phyloP scores from a whole-genome alignment of 331 rosid genomes.

The Erythrophleum ivorense region DNA sequence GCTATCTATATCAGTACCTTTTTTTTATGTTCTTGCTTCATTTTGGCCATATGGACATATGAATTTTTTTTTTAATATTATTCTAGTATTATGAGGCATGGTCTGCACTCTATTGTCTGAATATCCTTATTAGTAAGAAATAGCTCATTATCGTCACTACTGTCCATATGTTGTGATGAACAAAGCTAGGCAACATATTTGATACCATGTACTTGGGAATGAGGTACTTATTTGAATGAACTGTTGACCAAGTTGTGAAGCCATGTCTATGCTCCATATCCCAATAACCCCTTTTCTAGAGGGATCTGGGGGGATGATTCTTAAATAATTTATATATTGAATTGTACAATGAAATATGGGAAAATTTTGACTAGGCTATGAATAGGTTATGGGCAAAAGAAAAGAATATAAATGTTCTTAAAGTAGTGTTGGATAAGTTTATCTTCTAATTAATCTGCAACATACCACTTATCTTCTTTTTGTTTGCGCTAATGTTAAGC shows the following conservation, averaged over 20 bases:
- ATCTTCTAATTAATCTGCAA: too few species aligned
- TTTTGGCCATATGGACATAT: not conserved
- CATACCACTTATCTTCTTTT: too few species aligned
- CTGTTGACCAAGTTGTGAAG: not conserved
- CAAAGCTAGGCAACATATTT: not conserved
- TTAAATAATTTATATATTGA: too few species aligned
- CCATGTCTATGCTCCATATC: not conserved
- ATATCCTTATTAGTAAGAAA: not conserved
- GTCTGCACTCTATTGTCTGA: not conserved
- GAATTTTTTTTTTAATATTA: not conserved
- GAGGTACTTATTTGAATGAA: not conserved
- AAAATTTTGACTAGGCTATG: too few species aligned
- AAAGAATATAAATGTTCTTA: too few species aligned
- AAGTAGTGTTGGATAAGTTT: too few species aligned
- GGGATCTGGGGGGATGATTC: too few species aligned
- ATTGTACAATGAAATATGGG: too few species aligned
- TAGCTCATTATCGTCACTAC: not conserved
- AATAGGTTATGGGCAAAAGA: too few species aligned
- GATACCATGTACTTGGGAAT: too few species aligned
- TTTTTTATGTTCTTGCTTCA: not conserved
- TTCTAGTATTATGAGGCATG: not conserved
- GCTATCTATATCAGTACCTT: not conserved
- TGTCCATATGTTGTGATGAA: not conserved
- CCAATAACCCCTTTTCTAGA: not conserved
- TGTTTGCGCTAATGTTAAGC: too few species aligned